Evolutionary conservation across 495 filamentous ascomycete species (phyloP).

Genomic region (Penicillium lagena): DNA sequence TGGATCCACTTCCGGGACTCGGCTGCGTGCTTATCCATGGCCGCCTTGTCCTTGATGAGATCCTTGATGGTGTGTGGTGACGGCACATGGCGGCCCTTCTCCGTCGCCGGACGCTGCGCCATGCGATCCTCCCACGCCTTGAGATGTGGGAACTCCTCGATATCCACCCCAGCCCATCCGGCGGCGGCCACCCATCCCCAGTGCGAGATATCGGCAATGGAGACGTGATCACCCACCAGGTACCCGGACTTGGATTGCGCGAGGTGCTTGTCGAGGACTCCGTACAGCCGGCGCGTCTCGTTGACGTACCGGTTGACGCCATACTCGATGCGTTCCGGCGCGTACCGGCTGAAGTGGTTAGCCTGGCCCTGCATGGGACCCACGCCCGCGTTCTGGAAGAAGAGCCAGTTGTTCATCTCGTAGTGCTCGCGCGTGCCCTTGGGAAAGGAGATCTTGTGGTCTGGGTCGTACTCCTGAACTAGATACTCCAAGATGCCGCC

Average conservation of each 20-base stretch:
- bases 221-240: conserved; percentile 71
- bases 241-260: conserved; percentile 56
- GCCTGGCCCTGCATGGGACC: conserved; percentile 93
- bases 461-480: conserved; percentile 69
- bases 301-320: conserved; percentile 76
- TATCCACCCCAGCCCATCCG: conserved; percentile 67
- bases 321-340: conserved; percentile 82
- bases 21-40: conserved; percentile 47
- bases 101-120: conserved; percentile 56
- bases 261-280: conserved; percentile 71
- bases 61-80: conserved; percentile 57
- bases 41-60: conserved; percentile 45
- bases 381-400: conserved; percentile 67
- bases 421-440: conserved; percentile 67
- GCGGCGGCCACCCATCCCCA: conserved; percentile 66
- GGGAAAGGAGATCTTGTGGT: conserved; percentile 81
- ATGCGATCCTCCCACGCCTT: conserved; percentile 71
- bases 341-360: conserved; percentile 85
- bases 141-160: conserved; percentile 71
- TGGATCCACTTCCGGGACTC: conserved; percentile 53
- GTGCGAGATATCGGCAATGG: conserved; percentile 78
- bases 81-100: conserved; percentile 78
- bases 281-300: conserved; percentile 76
- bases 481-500: conserved; percentile 86
- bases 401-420: conserved; percentile 75